A percentile compares a stretch with the other conserved stretches of the same genome.
Conservation (phyloP, 2,329 filamentous ascomycete genomes). For the Coniochaeta hoffmannii region DNA sequence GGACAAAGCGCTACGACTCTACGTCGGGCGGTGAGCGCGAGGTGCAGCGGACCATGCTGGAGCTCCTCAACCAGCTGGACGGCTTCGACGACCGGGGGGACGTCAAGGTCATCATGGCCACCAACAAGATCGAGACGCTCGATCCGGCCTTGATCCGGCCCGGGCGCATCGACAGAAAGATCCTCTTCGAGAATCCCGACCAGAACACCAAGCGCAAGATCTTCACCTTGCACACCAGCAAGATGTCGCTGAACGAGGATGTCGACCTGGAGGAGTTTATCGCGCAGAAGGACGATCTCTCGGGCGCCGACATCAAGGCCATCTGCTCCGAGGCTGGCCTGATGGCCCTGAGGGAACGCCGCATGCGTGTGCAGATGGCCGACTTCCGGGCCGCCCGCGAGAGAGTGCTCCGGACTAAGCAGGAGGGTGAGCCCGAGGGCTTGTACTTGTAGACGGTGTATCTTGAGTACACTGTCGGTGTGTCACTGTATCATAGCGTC, state of each 20-base stretch:
- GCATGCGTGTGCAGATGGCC: constrained; percentile 98
- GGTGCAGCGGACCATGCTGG: constrained; percentile 97
- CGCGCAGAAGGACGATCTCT: constrained; percentile 94
- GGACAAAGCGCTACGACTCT: constrained; percentile 97
- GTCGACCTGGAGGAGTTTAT: constrained; percentile 99
- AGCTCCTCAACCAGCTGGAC: constrained; percentile 95
- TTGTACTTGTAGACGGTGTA: constrained; percentile 74
- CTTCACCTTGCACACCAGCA: constrained; percentile 94
- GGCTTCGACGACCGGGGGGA: constrained; percentile 98
- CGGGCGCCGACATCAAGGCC: constrained; percentile 95
- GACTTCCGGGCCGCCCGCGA: constrained; percentile 92
- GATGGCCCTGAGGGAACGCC: constrained; percentile 85
- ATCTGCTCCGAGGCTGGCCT: constrained; percentile 97
- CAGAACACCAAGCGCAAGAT: constrained; percentile 97
- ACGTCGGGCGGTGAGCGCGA: constrained; percentile 95
- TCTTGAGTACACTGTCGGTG: too few species aligned
- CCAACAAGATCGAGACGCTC: constrained; percentile 98
- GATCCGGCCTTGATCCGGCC: constrained; percentile 95
- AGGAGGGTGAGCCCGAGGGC: constrained; percentile 94
- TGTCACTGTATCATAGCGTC: background rate
- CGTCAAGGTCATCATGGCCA: constrained; percentile 99
- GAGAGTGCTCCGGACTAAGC: constrained; percentile 95
- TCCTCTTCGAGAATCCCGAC: constrained; percentile 61
- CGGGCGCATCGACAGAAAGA: constrained; percentile 97
- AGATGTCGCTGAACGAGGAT: constrained; percentile 94